These are phyloP conservation scores for Decorospora gaudefroyi DNA, from an alignment of 2,329 filamentous ascomycete genomes.

Conservation along the genomic window DNA sequence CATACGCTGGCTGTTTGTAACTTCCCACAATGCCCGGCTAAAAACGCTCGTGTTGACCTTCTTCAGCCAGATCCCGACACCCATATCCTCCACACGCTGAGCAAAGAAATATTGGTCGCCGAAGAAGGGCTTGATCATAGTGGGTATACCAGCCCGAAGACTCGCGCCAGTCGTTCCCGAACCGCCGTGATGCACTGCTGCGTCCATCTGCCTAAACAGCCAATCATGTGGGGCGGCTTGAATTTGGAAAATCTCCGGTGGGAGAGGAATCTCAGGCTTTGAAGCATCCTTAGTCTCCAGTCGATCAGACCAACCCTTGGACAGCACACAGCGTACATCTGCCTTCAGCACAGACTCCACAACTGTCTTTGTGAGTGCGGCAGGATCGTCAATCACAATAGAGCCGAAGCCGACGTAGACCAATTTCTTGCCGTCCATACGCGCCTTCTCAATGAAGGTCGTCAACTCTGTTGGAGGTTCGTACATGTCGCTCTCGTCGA, in stretches of 20 bases:
- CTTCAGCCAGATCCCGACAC: conserved; percentile 86
- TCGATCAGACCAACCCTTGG: conserved; percentile 96
- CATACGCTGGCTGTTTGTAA: conserved; percentile 88
- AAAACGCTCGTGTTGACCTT: conserved; percentile 88
- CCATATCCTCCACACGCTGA: conserved; percentile 83
- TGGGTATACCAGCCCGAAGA: conserved; percentile 86
- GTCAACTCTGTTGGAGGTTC: conserved; percentile 74
- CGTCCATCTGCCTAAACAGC: conserved; percentile 93
- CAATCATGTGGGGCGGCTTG: conserved; percentile 93
- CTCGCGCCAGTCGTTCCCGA: conserved; percentile 94
- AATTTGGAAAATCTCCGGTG: conserved; percentile 83
- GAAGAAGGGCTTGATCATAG: conserved; percentile 95
- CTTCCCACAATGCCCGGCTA: conserved; percentile 85
- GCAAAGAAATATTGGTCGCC: conserved; percentile 98
- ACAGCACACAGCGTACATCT: conserved; percentile 91
- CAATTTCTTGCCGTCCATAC: conserved; percentile 81
- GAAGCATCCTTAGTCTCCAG: conserved; percentile 61
- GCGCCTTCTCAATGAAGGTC: conserved; percentile 82
- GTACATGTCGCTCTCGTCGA: conserved; percentile 74
- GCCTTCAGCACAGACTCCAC: conserved; percentile 88
- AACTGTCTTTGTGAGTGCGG: conserved; percentile 87
- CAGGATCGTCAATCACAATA: conserved; percentile 89
- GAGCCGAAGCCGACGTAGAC: conserved; percentile 98
- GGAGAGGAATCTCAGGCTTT: conserved; percentile 69
- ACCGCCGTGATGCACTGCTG: conserved; percentile 91